Evolutionary conservation across 148 eudicot species (phyloP), one percentile per base, ranked within the genome.

Genomic region (Beta vulgaris): DNA sequence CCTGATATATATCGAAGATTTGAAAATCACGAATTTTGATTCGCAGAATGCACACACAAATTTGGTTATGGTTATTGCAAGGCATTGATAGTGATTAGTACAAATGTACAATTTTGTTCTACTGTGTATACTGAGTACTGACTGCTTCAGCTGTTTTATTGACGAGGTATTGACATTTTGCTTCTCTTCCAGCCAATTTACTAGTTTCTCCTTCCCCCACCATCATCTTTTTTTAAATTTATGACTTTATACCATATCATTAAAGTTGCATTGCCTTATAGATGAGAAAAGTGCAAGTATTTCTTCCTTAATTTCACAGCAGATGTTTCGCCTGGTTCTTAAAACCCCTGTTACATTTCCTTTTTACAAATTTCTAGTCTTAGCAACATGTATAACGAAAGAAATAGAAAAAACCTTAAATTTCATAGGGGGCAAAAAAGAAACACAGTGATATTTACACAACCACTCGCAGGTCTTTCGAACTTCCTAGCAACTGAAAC

Each of bases 371-470:
- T 7, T 77, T 29, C n/a, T 3, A 54, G 21, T 54, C 14, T 36
- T 8, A 69, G n/a, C 59, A 66, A 51, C 61, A 60, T 68, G 32
- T 43, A 19, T 35, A 44, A n/a, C 11, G 25, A 44, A 44, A 68
- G 19, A 49, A 73, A 18, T 13, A 31, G 6, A 28, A 9, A 59
- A 44, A 37, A 32, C 10, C 26, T 40, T 64, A 78, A 78, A 42
- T 46, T 31, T 58, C 53, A 31, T 75, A 37, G 25, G 40, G 60
- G 23, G 46, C 36, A 60, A 53, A 44, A 63, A 70, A 28, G 46
- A 55, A 57, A 70, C 55, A 36, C 34, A 44, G 65, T 28, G 21
- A 66, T 76, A 64, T 80, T 78, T 80, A 76, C 83, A 80, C 76
- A 51, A 74, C 28, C 75, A 54, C n/a, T 54, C 18, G 11, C 46